Percentiles rank a stretch among this genome's conserved stretches.
phyloP scores from a whole-genome alignment of 208 protist species.

The Phytomonas serpens region DNA sequence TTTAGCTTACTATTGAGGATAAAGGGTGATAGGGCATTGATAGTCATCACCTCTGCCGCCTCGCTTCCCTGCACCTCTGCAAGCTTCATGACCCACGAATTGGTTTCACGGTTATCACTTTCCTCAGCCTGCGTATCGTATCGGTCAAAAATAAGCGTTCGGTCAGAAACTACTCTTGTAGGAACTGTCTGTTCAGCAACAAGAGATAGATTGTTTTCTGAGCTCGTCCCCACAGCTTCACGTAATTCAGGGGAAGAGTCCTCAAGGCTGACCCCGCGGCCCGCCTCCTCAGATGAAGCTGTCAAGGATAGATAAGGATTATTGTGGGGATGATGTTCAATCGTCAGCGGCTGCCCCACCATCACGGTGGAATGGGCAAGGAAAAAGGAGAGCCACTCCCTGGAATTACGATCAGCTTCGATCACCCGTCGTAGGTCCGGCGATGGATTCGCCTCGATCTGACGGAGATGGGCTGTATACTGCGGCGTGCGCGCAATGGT shows the following conservation, averaged over 20 bases:
- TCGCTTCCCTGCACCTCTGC: constrained; percentile 88
- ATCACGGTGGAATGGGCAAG: constrained; percentile 64
- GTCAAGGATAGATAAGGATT: constrained; percentile 31
- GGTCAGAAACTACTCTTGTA: constrained; percentile 11
- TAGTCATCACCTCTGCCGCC: constrained; percentile 93
- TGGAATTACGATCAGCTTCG: constrained; percentile 22
- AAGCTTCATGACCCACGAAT: constrained; percentile 90
- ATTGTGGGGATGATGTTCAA: constrained; percentile 42
- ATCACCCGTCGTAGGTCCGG: constrained; percentile 37
- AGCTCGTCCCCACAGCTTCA: background rate
- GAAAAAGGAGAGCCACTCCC: constrained; percentile 81
- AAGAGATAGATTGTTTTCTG: background rate
- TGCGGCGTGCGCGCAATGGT: constrained; percentile 91
- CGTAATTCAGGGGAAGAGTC: background rate
- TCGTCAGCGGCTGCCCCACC: constrained; percentile 55
- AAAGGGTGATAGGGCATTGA: constrained; percentile 96
- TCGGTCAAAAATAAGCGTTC: constrained; percentile 67
- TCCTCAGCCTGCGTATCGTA: constrained; percentile 87
- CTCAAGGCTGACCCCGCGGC: background rate
- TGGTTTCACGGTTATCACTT: constrained; percentile 76
- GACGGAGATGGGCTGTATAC: constrained; percentile 86
- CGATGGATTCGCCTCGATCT: constrained; percentile 50
- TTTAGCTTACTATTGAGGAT: constrained; percentile 92
- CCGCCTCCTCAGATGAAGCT: background rate
- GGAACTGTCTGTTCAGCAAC: constrained; percentile 1